phyloP scores from a whole-genome alignment of 2,329 filamentous ascomycete genomes.

The Cytospora leucostoma region DNA sequence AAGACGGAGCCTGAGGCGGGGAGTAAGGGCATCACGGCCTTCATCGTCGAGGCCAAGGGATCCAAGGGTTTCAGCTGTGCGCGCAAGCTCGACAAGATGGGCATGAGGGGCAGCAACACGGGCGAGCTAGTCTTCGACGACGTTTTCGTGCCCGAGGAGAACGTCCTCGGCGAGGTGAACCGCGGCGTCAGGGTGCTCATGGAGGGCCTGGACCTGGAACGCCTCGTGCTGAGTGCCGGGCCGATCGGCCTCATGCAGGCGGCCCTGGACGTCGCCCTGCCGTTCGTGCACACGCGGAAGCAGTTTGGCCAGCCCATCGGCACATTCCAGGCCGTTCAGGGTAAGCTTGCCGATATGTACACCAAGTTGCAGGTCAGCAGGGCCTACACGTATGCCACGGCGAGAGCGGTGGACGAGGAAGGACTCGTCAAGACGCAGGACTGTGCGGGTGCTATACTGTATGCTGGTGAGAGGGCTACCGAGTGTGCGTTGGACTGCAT shows the following conservation, averaged over 20 bases:
- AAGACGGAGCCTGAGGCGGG: constrained; percentile 82
- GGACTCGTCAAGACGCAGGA: constrained; percentile 79
- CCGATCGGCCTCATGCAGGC: constrained; percentile 95
- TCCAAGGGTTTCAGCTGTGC: constrained; percentile 80
- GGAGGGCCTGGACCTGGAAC: constrained; percentile 93
- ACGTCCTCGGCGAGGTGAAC: constrained; percentile 79
- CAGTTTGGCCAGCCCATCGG: constrained; percentile 88
- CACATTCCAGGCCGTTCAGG: constrained; percentile 91
- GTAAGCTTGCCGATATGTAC: constrained; percentile 95
- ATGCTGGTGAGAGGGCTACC: constrained; percentile 86
- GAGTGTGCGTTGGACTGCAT: constrained; percentile 86
- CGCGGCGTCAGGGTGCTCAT: constrained; percentile 88
- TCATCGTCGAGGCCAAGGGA: constrained; percentile 73
- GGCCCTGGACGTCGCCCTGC: constrained; percentile 79
- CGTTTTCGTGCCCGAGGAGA: constrained; percentile 83
- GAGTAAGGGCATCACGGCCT: constrained; percentile 92
- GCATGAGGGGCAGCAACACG: constrained; percentile 96
- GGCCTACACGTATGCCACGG: constrained; percentile 87
- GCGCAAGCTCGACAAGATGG: constrained; percentile 94
- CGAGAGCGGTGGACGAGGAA: constrained; percentile 75
- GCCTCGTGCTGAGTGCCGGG: constrained; percentile 86
- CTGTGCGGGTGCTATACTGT: constrained; percentile 91
- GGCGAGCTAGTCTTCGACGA: constrained; percentile 90
- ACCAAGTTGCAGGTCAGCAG: constrained; percentile 82
- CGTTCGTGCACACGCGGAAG: constrained; percentile 84